Base-by-base conservation (phyloP, 139 green algal species). In the Desmodesmus armatus region DNA sequence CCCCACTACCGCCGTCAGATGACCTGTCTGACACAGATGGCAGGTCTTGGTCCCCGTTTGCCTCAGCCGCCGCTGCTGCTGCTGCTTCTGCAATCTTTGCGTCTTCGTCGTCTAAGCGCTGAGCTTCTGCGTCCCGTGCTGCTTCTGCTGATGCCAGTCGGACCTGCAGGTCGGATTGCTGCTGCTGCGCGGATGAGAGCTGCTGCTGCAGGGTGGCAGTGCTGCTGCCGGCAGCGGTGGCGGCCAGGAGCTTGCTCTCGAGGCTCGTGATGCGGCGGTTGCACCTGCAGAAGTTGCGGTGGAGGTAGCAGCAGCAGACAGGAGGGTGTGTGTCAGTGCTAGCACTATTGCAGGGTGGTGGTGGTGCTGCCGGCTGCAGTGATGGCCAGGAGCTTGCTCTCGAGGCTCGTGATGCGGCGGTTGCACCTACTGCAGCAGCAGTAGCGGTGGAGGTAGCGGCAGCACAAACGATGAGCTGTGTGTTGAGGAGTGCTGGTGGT, bases 31-130 rank as follows among this genome's bases (percentile, higher is more conserved):
- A 7, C 35, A n/a, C n/a, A 0, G 35, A n/a, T 40, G 60, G 11
- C 60, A 69, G n/a, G 0, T 35, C 35, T 35, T 33, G 66, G 33
- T 49, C 66, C 0, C 15, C 66, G 13, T 33, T 74, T 17, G 17
- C 21, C n/a, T 21, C 66, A 7, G 66, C 66, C 11, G 35, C 66
- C 13, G 35, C 72, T 0, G 23, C 76, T 6, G 23, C 25, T 39
- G 53, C 37, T 11, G 76, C 76, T 25, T 27, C 77, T 23, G 60
- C 58, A 0, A 73, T 27, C 77, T n/a, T 17, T 3, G n/a, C 6
- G 40, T 86, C 80, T 44, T 86, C 80, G 5, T 60, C 49, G 25
- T 74, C 51, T 6, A 86, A 25, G 37, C 80, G 35, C 80, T 71
- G 13, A 33, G 41, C 7, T 33, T 86, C 80, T n/a, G 67, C 37